Percentiles rank a stretch among this genome's conserved stretches.
Evolutionary conservation across 1,139 yeast species (phyloP).

Genomic region (Blastobotrys illinoisensis): DNA sequence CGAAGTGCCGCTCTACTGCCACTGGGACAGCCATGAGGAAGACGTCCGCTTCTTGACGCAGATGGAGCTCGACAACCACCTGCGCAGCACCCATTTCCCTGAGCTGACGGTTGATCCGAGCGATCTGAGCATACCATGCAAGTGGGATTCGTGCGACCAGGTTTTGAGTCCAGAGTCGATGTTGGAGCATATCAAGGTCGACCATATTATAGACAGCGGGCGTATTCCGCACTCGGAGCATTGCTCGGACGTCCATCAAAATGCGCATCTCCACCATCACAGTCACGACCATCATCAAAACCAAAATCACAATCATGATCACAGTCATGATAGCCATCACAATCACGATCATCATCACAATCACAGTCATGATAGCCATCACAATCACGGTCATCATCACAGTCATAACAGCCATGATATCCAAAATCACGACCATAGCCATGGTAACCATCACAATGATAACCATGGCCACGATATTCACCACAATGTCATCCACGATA

Average conservation of each 20-base stretch:
- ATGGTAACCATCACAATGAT: no score
- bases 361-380: no score
- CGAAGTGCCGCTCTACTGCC: slow-evolving; percentile 26
- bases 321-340: background rate
- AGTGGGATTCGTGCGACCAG: slow-evolving; percentile 35
- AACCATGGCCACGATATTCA: no score
- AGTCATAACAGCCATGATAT: no score
- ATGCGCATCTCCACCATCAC: no score
- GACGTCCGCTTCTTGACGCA: slow-evolving; percentile 26
- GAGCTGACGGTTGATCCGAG: slow-evolving; percentile 1
- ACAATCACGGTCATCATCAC: no score
- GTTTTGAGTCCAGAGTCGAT: slow-evolving; percentile 27
- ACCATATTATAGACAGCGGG: background rate
- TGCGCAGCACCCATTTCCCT: slow-evolving; percentile 17
- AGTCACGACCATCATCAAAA: background rate
- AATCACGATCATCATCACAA: slow-evolving; percentile 5
- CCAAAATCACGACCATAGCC: no score
- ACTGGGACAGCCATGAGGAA: slow-evolving; percentile 32
- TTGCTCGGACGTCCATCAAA: background rate
- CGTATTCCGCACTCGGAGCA: background rate
- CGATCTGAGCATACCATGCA: slow-evolving; percentile 24
- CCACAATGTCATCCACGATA: no score
- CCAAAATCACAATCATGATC: background rate
- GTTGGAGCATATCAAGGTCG: slow-evolving; percentile 29
- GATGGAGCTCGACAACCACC: slow-evolving; percentile 29